phyloP scores from a whole-genome alignment of 768 basidiomycete species.

The Paxillus rubicundulus region DNA sequence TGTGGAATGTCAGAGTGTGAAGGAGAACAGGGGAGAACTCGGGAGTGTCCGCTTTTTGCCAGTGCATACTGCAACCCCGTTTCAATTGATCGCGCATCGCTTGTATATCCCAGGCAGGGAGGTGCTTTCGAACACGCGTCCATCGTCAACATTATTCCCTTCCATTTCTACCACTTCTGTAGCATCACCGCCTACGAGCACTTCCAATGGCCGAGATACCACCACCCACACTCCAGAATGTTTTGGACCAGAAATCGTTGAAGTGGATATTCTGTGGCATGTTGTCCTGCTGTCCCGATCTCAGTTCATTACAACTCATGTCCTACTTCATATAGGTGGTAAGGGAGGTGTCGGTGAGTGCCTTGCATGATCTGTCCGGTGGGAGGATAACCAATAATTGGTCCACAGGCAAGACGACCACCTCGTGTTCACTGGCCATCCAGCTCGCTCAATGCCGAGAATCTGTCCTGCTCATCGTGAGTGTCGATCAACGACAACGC shows the following conservation, averaged over 20 bases:
- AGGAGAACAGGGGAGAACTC: conserved; percentile 9
- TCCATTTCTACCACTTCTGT: conserved; percentile 4
- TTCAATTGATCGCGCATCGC: conserved; percentile 5
- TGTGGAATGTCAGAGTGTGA: conserved; percentile 15
- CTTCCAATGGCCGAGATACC: conserved; percentile 56
- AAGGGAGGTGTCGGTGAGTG: conserved; percentile 95
- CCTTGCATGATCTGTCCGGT: not conserved
- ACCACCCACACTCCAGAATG: conserved; percentile 86
- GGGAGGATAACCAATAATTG: not conserved
- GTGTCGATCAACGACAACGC: conserved; percentile 26
- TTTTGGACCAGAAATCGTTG: conserved; percentile 87
- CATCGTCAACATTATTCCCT: conserved; percentile 10
- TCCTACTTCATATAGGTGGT: conserved; percentile 58
- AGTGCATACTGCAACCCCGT: conserved; percentile 1
- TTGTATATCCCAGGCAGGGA: conserved; percentile 2
- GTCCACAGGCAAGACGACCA: conserved; percentile 88
- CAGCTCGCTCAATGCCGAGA: conserved; percentile 87
- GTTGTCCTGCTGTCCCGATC: conserved; percentile 31
- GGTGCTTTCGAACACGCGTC: conserved; percentile 19
- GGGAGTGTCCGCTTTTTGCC: not conserved
- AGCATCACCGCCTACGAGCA: conserved; percentile 8
- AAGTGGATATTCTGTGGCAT: conserved; percentile 99
- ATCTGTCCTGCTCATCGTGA: conserved; percentile 94
- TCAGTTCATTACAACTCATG: conserved; percentile 13
- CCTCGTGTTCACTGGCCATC: conserved; percentile 96